Percentiles rank a stretch among this genome's conserved stretches.
Evolutionary conservation across 192 early-diverging fungal genomes (phyloP).

Genomic region (Coemansia sp.): DNA sequence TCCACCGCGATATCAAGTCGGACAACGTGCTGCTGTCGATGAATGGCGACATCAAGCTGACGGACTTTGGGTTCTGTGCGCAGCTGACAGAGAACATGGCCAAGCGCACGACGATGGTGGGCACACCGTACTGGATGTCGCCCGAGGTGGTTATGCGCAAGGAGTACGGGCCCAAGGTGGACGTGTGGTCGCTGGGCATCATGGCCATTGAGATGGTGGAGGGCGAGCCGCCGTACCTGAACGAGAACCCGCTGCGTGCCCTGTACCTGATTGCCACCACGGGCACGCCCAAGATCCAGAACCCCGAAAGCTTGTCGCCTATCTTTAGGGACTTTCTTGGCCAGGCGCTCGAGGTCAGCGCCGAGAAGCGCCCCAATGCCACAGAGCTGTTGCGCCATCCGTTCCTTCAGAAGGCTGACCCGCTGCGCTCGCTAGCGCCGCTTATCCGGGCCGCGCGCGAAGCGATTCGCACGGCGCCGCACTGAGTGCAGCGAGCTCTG

Average conservation of each 20-base stretch:
- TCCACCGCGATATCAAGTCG: conserved; percentile 87
- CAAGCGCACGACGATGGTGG: conserved; percentile 82
- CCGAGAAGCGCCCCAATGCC: conserved; percentile 72
- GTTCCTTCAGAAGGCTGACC: conserved; percentile 78
- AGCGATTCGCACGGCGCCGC: conserved; percentile 47
- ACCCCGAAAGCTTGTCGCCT: conserved; percentile 68
- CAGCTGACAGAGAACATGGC: conserved; percentile 73
- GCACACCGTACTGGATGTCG: conserved; percentile 87
- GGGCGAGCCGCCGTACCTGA: conserved; percentile 89
- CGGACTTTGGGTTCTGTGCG: conserved; percentile 93
- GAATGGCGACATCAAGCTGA: conserved; percentile 76
- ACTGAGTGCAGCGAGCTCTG: no score
- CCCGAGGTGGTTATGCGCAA: conserved; percentile 79
- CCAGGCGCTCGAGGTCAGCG: conserved; percentile 74
- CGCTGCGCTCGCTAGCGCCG: conserved; percentile 72
- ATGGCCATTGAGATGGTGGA: conserved; percentile 98
- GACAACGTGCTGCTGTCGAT: conserved; percentile 80
- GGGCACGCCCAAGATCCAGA: conserved; percentile 83
- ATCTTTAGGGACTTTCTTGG: conserved; percentile 83
- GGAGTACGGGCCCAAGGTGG: conserved; percentile 69
- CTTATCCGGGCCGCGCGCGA: conserved; percentile 71
- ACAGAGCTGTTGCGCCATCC: conserved; percentile 77
- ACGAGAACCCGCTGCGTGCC: conserved; percentile 89
- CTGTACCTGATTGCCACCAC: conserved; percentile 93
- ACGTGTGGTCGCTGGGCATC: conserved; percentile 90